phyloP scores from a whole-genome alignment of 2,329 filamentous ascomycete species.

The Rhinocladiella mackenziei region DNA sequence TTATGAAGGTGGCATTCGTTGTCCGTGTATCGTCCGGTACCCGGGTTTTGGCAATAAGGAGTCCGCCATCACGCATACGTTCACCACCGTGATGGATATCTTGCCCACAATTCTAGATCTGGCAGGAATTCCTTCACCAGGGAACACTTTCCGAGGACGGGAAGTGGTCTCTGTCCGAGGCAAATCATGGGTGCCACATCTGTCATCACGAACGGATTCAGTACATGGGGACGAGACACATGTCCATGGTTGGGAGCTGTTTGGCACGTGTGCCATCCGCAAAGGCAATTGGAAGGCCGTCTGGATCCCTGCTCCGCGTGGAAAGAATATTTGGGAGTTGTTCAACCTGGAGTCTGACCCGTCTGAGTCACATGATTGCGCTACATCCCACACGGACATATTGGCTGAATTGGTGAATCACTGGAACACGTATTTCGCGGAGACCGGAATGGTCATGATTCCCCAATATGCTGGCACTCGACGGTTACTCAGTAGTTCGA shows the following conservation, averaged over 20 bases:
- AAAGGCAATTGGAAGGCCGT: constrained; percentile 86
- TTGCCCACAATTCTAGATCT: constrained; percentile 37
- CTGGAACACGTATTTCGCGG: constrained; percentile 50
- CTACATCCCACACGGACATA: constrained; percentile 42
- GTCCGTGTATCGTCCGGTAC: constrained; percentile 25
- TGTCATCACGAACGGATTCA: constrained; percentile 28
- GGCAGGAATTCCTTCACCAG: constrained; percentile 34
- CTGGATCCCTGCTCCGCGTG: constrained; percentile 65
- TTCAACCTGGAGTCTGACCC: constrained; percentile 75
- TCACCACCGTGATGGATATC: constrained; percentile 38
- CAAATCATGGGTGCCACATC: constrained; percentile 31
- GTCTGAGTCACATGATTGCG: constrained; percentile 69
- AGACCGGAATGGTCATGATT: neutral
- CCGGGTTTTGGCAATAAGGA: constrained; percentile 14
- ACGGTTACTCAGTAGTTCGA: too few species aligned
- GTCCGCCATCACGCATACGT: constrained; percentile 33
- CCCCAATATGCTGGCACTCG: too few species aligned
- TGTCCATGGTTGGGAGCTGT: constrained; percentile 35
- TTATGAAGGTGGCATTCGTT: constrained; percentile 28
- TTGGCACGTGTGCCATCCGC: constrained; percentile 55
- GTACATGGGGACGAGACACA: constrained; percentile 25
- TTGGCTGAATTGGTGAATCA: constrained; percentile 46
- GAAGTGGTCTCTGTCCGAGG: constrained; percentile 34
- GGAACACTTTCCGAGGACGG: constrained; percentile 29
- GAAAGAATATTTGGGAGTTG: constrained; percentile 55